Base-by-base conservation (phyloP, 2,329 filamentous ascomycete species). In the Pseudonectria buxi region DNA sequence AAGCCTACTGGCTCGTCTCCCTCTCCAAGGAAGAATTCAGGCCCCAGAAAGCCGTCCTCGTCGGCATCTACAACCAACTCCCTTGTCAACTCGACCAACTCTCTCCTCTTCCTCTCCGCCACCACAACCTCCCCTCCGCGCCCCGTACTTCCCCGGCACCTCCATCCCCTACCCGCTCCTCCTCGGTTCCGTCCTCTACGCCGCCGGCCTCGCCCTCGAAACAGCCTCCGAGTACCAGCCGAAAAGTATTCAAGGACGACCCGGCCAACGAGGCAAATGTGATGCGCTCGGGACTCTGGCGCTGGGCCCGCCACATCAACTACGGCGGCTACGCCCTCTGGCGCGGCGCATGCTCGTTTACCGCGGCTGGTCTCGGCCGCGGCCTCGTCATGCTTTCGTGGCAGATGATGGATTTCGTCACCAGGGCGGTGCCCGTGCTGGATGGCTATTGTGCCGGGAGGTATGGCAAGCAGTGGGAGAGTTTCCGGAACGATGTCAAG, bases 1-100 rank as follows among this genome's bases (percentile, higher is more conserved):
- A 81, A 40, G 68, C 71, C 47, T 69, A 71, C 55, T 76, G 72
- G 70, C 57, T 71, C 11, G 49, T 62, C 2, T 47, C 45, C 16
- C 53, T 75, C 3, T 67, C 64, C 13, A 57, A 66, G 30, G 73
- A 79, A 44, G 63, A 69, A 10, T 71, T 80, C 56, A 59, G 60
- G 1, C 57, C 66, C 0, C 14, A 30, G 1, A 53, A 57, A 3
- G 73, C 74, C 0, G 28, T 66, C 0, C 38, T 55, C 3, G 63
- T 81, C 11, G 58, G 60, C 11, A 33, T 54, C 3, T 76, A 72
- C 62, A 81, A 82, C 54, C 62, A 81, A 82, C 54, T 65, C 66
- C 0, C 25, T 72, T 9, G 52, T 69, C 50, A 81, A 81, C 59
- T 63, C 62, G n/a, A 11, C 69, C 22, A 78, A 73, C 54, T 65